Conservation (phyloP, 495 filamentous ascomycete species). For the Annulohypoxylon moriforme region DNA sequence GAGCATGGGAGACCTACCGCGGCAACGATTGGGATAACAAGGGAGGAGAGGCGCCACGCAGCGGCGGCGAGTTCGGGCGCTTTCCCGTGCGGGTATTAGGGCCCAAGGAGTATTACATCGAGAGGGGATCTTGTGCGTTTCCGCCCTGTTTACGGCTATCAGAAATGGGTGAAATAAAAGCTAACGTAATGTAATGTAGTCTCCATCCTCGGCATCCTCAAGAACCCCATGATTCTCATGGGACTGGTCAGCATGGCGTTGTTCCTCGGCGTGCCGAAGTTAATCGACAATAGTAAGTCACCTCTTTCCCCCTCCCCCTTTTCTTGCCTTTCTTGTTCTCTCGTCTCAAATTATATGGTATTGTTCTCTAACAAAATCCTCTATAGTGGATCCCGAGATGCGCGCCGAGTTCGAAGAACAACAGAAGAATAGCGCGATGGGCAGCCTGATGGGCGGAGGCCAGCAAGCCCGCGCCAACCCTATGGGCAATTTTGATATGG, state of each 20-base stretch:
- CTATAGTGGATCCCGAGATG: conserved; percentile 92
- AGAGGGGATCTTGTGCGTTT: conserved; percentile 77
- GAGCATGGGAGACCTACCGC: conserved; percentile 87
- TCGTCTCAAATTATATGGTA: not conserved
- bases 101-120: conserved; percentile 76
- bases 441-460: conserved; percentile 59
- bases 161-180: not conserved
- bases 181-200: conserved; percentile 43
- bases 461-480: conserved; percentile 55
- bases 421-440: conserved; percentile 78
- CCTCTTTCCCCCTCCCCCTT: conserved; percentile 6
- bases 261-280: conserved; percentile 90
- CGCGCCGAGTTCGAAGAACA: conserved; percentile 91
- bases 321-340: too few species aligned
- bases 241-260: conserved; percentile 81
- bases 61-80: conserved; percentile 38
- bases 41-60: conserved; percentile 67
- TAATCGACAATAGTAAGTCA: conserved; percentile 92
- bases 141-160: too few species aligned
- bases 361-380: not conserved
- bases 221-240: conserved; percentile 95
- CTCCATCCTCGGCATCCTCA: conserved; percentile 75
- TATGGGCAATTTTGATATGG: conserved; percentile 84
- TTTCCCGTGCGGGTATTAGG: conserved; percentile 72
- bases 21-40: conserved; percentile 89